phyloP scores from a whole-genome alignment of 805 yeast species.

The Kluyveromyces dobzhanskii region DNA sequence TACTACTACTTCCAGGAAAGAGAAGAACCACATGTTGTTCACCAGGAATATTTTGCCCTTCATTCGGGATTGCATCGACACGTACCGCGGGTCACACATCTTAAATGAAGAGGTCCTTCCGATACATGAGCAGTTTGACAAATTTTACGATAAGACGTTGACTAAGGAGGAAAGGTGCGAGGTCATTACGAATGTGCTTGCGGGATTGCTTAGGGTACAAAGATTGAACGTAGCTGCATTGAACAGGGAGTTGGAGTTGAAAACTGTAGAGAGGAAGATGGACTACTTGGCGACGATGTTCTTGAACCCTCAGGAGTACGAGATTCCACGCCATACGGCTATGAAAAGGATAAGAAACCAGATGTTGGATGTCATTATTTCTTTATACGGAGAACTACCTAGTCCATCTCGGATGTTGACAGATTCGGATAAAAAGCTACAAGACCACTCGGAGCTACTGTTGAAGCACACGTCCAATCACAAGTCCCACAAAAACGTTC shows the following conservation, averaged over 20 bases:
- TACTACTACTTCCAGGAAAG: slow-evolving; percentile 11
- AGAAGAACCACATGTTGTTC: slow-evolving; percentile 13
- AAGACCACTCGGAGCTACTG: too few species aligned
- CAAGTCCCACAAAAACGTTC: too few species aligned
- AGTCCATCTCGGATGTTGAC: too few species aligned
- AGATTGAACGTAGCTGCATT: slow-evolving; percentile 18
- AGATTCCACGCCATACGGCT: slow-evolving; percentile 11
- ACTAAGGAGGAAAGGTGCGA: slow-evolving; percentile 9
- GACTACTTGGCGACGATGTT: slow-evolving; percentile 16
- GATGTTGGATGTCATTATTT: slow-evolving; percentile 11
- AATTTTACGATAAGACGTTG: slow-evolving; percentile 6
- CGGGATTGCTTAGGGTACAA: slow-evolving; percentile 13
- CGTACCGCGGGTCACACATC: slow-evolving; percentile 14
- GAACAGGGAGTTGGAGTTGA: slow-evolving; percentile 19
- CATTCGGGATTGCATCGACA: slow-evolving; percentile 13
- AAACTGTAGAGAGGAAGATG: slow-evolving; percentile 11
- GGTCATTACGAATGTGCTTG: slow-evolving; percentile 12
- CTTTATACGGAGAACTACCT: slow-evolving; percentile 9
- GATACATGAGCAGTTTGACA: slow-evolving; percentile 10
- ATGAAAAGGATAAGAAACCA: slow-evolving; percentile 11
- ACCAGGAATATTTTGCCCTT: slow-evolving; percentile 16
- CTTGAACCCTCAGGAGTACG: slow-evolving; percentile 14
- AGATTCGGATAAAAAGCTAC: too few species aligned
- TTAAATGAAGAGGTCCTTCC: slow-evolving; percentile 15
- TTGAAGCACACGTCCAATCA: too few species aligned